Base-by-base conservation (phyloP, 768 basidiomycete genomes). In the Hericium coralloides region DNA sequence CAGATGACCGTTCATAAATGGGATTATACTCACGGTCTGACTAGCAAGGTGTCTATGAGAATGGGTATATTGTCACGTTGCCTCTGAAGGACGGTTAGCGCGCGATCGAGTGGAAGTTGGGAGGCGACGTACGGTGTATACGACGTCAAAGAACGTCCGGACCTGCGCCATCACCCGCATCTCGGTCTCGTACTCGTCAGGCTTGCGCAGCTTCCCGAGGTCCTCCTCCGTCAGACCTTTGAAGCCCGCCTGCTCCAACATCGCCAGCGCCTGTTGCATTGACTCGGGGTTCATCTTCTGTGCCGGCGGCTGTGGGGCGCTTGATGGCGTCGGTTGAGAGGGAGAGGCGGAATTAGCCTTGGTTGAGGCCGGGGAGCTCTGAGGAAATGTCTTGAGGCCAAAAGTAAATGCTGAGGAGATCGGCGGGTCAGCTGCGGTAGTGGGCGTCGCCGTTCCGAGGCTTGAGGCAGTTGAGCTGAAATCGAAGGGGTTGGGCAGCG, bases 61-160 rank as follows among this genome's bases (percentile, higher is more conserved):
- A 55, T 68, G 12, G 78, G 76, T 2, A 78, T 62, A 51, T 68
- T 68, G 59, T 79, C 77, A 52, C 77, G 75, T 56, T 78, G 67
- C 18, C 77, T 70, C 78, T 79, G 31, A 15, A 37, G 17, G 20
- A 36, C 25, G 3, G n/a, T 18, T 6, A n/a, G 8, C 9, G 25
- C 31, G 18, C n/a, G 48, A 25, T 45, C 53, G 49, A 39, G 49
- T 5, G 43, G 15, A 18, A n/a, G 41, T 39, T 12, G 55, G 41
- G 20, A 47, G 15, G 39, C 7, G 6, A 49, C 65, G 36, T 36
- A 73, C 78, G 67, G 77, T 78, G 64, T 74, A 78, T 0, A 77
- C 68, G 15, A 78, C 71, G 61, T 76, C 71, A 66, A 74, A 78
- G 60, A 78, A 78, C 10, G 75, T 76, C 9, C 71, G 63, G 4